Conservation (phyloP, 164 flowering plant species). For the Euptelea pleiosperma region DNA sequence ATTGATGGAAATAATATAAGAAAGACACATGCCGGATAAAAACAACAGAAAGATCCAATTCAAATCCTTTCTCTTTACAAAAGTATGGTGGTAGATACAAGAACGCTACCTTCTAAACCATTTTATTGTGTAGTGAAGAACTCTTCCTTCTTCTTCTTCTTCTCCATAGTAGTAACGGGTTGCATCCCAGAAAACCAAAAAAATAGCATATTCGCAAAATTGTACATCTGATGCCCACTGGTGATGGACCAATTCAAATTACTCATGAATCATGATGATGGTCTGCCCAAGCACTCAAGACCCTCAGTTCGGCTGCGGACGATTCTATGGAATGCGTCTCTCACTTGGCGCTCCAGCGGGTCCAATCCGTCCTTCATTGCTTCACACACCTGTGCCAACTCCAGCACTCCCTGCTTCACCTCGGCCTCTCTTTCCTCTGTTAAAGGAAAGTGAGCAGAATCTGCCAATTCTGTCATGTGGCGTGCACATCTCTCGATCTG, state of each 20-base stretch:
- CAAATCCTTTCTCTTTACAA: constrained; percentile 43
- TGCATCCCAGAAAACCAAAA: constrained; percentile 12
- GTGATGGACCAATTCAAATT: constrained; percentile 8
- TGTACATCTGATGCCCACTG: constrained; percentile 11
- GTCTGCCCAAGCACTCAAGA: constrained; percentile 55
- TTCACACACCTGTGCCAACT: constrained; percentile 45
- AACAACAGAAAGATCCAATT: constrained; percentile 26
- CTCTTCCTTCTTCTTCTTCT: constrained; percentile 8
- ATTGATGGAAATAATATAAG: constrained; percentile 28
- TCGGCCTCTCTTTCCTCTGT: constrained; percentile 59
- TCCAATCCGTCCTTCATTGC: constrained; percentile 57
- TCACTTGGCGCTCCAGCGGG: constrained; percentile 77
- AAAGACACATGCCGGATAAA: constrained; percentile 22
- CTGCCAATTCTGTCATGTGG: constrained; percentile 55
- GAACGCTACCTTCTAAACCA: constrained; percentile 26
- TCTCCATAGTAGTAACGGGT: constrained; percentile 8
- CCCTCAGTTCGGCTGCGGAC: constrained; percentile 77
- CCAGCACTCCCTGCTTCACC: constrained; percentile 51
- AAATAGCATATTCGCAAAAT: constrained; percentile 11
- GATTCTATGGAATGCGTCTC: constrained; percentile 83
- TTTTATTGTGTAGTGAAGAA: too few species aligned
- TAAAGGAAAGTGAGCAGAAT: constrained; percentile 61
- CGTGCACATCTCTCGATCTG: constrained; percentile 65
- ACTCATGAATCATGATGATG: constrained; percentile 36
- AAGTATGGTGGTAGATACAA: constrained; percentile 39